A percentile compares a stretch with the other conserved stretches of the same genome.
These are phyloP conservation scores for Cladophialophora yegresii DNA, from an alignment of 2,329 filamentous ascomycete genomes.

Conservation along the genomic window DNA sequence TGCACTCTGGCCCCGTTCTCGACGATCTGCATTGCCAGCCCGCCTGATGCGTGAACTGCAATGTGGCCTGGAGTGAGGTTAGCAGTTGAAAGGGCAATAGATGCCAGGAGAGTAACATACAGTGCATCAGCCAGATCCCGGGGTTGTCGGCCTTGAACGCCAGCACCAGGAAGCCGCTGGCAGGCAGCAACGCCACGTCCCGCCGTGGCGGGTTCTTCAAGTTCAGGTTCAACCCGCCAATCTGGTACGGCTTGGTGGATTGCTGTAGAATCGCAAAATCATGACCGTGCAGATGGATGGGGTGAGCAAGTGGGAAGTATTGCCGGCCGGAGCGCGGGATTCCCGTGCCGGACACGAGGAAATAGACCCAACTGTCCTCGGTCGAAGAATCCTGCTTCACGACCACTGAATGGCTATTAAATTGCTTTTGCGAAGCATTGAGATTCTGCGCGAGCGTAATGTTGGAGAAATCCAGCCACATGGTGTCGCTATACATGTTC, in stretches of 20 bases:
- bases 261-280: slow-evolving; percentile 66
- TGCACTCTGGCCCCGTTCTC: slow-evolving; percentile 39
- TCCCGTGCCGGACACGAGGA: background rate
- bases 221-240: slow-evolving; percentile 41
- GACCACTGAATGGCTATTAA: slow-evolving; percentile 1
- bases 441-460: slow-evolving; percentile 5
- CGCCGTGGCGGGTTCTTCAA: slow-evolving; percentile 60
- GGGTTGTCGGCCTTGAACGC: slow-evolving; percentile 49
- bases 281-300: slow-evolving; percentile 70
- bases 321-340: background rate
- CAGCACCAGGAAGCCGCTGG: slow-evolving; percentile 67
- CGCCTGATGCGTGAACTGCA: slow-evolving; percentile 70
- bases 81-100: background rate
- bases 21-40: slow-evolving; percentile 59
- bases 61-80: slow-evolving; percentile 55
- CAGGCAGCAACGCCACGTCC: slow-evolving; percentile 67
- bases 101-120: slow-evolving; percentile 38
- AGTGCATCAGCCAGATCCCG: slow-evolving; percentile 71
- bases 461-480: slow-evolving; percentile 14
- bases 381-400: slow-evolving; percentile 1
- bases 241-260: slow-evolving; percentile 54
- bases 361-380: slow-evolving; percentile 1
- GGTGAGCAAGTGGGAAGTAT: slow-evolving; percentile 46
- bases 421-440: background rate
- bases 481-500: slow-evolving; percentile 8